A percentile compares a stretch with the other conserved stretches of the same genome.
Evolutionary conservation across 2,329 filamentous ascomycete genomes (phyloP).

Genomic region (Cytospora chrysosperma): DNA sequence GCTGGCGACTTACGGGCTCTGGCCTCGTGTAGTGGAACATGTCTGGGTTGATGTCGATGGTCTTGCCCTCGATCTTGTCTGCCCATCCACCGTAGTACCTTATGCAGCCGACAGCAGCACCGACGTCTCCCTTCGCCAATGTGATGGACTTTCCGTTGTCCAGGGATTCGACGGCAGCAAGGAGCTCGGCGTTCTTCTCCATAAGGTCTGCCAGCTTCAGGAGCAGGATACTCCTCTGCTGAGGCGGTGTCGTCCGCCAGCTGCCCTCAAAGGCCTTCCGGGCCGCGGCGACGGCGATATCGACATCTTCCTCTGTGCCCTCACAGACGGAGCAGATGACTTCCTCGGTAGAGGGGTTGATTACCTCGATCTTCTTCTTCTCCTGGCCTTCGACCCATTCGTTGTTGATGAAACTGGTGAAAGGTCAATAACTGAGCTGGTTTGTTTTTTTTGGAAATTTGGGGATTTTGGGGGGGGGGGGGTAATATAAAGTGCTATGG

Average conservation of each 20-base stretch:
- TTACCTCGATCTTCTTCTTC: constrained; percentile 87
- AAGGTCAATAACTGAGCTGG: background rate
- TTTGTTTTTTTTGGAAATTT: no score
- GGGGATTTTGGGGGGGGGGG: no score
- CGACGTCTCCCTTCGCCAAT: constrained; percentile 75
- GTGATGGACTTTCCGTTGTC: constrained; percentile 83
- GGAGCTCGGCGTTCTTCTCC: constrained; percentile 73
- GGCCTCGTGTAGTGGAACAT: constrained; percentile 82
- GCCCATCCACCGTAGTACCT: constrained; percentile 90
- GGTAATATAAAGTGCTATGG: background rate
- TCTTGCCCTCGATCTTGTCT: constrained; percentile 89
- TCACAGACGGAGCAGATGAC: constrained; percentile 81
- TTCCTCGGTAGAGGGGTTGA: constrained; percentile 84
- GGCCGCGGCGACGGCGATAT: constrained; percentile 78
- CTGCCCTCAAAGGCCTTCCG: constrained; percentile 78
- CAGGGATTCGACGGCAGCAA: constrained; percentile 81
- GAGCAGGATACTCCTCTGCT: constrained; percentile 67
- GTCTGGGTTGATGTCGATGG: constrained; percentile 73
- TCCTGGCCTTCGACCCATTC: constrained; percentile 82
- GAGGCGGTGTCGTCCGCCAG: constrained; percentile 68
- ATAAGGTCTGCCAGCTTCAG: constrained; percentile 76
- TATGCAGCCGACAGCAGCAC: constrained; percentile 65
- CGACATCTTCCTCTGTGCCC: constrained; percentile 83
- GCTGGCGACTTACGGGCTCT: constrained; percentile 63
- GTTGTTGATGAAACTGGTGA: constrained; percentile 80